Conservation (phyloP, 257 asterid genomes). For the Solanum piurae region DNA sequence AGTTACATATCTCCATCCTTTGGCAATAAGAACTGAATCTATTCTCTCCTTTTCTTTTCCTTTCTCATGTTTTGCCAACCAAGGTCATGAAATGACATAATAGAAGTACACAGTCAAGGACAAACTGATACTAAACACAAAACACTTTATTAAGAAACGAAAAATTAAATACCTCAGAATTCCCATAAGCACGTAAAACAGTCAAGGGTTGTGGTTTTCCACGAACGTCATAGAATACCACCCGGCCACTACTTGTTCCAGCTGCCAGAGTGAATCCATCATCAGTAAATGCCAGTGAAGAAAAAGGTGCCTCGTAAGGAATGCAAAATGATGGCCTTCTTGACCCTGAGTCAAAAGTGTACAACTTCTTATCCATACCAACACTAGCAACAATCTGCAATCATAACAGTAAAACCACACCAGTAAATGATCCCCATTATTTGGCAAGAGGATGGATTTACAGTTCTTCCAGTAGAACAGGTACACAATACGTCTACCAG, state of each 20-base stretch:
- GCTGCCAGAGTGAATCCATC: constrained; percentile 92
- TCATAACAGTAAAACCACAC: neutral
- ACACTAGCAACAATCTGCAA: constrained; percentile 88
- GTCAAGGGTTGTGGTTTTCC: constrained; percentile 93
- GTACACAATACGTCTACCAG: neutral
- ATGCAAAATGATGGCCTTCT: constrained; percentile 78
- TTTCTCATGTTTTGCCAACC: neutral
- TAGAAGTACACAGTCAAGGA: neutral
- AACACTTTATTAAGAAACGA: constrained; percentile 7
- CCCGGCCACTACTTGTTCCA: constrained; percentile 89
- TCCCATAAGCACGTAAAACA: constrained; percentile 83
- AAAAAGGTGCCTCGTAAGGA: constrained; percentile 86
- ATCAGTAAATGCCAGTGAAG: constrained; percentile 84
- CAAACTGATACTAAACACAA: constrained; percentile 1
- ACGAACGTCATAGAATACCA: constrained; percentile 85
- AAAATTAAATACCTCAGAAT: constrained; percentile 45
- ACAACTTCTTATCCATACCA: constrained; percentile 94
- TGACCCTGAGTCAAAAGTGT: constrained; percentile 80
- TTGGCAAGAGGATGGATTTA: neutral
- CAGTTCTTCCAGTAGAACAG: neutral
- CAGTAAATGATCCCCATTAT: neutral
- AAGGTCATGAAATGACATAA: neutral
- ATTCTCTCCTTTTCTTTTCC: neutral
- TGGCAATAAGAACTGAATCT: neutral
- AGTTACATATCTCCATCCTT: neutral